phyloP scores from a whole-genome alignment of 441 rosid species.

The Brassica hybrid region DNA sequence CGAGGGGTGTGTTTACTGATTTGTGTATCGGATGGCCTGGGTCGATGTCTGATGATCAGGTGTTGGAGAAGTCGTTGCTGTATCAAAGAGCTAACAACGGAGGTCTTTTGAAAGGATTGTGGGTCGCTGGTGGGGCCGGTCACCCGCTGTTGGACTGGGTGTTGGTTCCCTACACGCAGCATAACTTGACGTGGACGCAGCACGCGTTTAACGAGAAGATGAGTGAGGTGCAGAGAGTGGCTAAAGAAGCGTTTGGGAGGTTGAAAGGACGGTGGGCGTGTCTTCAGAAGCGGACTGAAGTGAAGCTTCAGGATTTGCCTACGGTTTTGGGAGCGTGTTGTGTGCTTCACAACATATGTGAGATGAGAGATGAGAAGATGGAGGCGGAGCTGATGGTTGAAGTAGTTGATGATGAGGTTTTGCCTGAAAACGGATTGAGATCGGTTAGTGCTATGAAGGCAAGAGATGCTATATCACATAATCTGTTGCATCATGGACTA shows the following conservation, averaged over 20 bases:
- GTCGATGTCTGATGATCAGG: conserved; percentile 73
- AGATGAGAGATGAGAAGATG: conserved; percentile 58
- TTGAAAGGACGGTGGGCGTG: conserved; percentile 75
- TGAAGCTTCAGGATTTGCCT: conserved; percentile 73
- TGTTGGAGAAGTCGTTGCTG: conserved; percentile 67
- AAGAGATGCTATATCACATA: conserved; percentile 71
- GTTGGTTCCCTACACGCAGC: conserved; percentile 69
- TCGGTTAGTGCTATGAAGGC: conserved; percentile 65
- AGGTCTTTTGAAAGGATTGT: conserved; percentile 57
- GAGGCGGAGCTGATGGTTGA: conserved; percentile 49
- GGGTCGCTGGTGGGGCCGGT: conserved; percentile 70
- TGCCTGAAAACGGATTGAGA: conserved; percentile 59
- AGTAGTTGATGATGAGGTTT: conserved; percentile 70
- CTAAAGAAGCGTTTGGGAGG: conserved; percentile 65
- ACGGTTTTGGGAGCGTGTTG: conserved; percentile 76
- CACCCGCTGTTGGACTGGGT: conserved; percentile 75
- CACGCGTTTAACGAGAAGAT: conserved; percentile 78
- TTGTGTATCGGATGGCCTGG: conserved; percentile 84
- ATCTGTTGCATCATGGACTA: conserved; percentile 74
- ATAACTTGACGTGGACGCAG: conserved; percentile 75
- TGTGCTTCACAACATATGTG: conserved; percentile 76
- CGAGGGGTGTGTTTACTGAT: conserved; percentile 66
- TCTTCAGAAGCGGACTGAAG: conserved; percentile 72
- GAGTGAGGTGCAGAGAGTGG: conserved; percentile 61
- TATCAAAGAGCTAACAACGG: conserved; percentile 69